Evolutionary conservation across 768 basidiomycete species (phyloP), one percentile per base, ranked within the genome.

Genomic region (Hericium coralloides): DNA sequence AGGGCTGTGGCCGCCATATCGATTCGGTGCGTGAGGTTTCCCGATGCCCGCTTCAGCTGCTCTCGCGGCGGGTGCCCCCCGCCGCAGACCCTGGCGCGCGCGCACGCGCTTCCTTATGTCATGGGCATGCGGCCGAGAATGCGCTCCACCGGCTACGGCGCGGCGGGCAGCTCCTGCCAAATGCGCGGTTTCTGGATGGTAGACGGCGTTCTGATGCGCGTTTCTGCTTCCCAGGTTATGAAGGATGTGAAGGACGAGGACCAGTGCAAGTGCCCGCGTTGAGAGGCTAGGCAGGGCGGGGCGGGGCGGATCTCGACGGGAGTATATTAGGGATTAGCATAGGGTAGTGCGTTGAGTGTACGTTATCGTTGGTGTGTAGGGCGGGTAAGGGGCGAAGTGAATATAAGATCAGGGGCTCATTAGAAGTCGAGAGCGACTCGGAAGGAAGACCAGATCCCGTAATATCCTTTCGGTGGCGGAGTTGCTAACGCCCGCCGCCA

Each of bases 191-290:
- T 38, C 39, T 37, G 53, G 17, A 18, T 54, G 14, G 15, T 23
- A 31, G 31, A 31, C 31, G 31, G 31, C 31, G 31, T 25, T 31
- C 43, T 55, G 55, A 55, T 49, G 43, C 18, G 55, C 18, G 17
- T 48, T 41, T 38, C 49, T 48, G 3, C 61, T 25, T 23, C 49
- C 12, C 49, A 80, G 79, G 79, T 79, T 49, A 77, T 80, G 78
- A 67, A 69, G 55, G 63, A 71, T 53, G 75, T 80, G 55, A 74
- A 75, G 63, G 79, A 80, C 54, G 76, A 77, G 63, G 72, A 80
- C 64, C 74, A 70, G 61, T 80, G 79, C 61, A 64, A 59, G 56
- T 81, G 78, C 60, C 54, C 70, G 47, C 70, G 73, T 18, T 57
- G 49, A 60, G 47, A 23, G 36, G 14, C 31, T 31, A 31, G 10